These are phyloP conservation scores for Crithidia sp. DNA, from an alignment of 208 protist species.

Conservation along the genomic window DNA sequence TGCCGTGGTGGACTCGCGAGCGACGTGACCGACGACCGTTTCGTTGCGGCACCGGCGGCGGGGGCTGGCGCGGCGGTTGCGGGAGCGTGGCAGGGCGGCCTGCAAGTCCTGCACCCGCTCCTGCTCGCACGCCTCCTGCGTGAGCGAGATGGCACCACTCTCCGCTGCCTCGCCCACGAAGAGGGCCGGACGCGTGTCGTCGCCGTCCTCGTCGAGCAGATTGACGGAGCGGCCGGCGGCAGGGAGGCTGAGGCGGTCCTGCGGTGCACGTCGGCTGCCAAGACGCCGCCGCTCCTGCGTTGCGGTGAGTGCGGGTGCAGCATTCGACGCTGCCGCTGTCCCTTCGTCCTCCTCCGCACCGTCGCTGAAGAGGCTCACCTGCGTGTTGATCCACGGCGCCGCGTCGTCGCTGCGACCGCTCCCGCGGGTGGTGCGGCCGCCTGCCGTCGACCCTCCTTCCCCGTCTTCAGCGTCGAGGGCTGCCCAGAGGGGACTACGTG, in stretches of 20 bases:
- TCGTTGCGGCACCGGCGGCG: not conserved
- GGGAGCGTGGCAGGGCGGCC: constrained; percentile 16
- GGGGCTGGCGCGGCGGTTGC: not conserved
- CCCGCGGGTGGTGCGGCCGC: not conserved
- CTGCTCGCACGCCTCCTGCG: constrained; percentile 38
- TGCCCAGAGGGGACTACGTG: constrained; percentile 65
- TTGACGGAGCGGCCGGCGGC: constrained; percentile 28
- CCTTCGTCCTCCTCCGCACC: constrained; percentile 21
- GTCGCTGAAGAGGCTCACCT: constrained; percentile 28
- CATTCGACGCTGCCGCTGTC: not conserved
- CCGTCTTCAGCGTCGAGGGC: constrained; percentile 33
- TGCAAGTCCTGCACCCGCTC: constrained; percentile 29
- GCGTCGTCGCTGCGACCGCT: not conserved
- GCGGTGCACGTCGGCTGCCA: constrained; percentile 1
- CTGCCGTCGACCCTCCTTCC: not conserved
- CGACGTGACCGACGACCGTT: not conserved
- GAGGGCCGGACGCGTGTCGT: constrained; percentile 21
- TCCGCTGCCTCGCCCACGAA: constrained; percentile 17
- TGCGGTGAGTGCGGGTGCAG: not conserved
- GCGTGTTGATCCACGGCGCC: constrained; percentile 20
- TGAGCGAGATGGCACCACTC: constrained; percentile 27
- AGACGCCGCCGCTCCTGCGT: constrained; percentile 25
- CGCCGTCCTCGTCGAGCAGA: constrained; percentile 38
- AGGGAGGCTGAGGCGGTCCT: constrained; percentile 27
- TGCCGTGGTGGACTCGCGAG: constrained; percentile 3